Conservation (phyloP, 495 filamentous ascomycete species). For the Aspergillus kassunensis region DNA sequence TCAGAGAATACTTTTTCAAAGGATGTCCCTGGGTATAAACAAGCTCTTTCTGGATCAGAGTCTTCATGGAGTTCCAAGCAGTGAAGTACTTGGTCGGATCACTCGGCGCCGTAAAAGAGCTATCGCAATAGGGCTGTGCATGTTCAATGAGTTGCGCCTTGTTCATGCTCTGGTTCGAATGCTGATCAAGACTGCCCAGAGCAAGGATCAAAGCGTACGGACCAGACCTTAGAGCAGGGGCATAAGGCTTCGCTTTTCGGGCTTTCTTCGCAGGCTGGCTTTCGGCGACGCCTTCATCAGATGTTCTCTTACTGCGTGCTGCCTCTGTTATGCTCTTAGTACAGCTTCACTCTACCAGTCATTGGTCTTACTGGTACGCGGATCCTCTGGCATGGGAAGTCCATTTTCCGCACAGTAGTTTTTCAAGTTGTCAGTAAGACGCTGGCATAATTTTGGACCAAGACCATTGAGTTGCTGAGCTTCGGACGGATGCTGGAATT, state of each 20-base stretch:
- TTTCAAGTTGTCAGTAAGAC: constrained; percentile 65
- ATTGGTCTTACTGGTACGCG: constrained; percentile 32
- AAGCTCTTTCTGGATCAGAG: constrained; percentile 67
- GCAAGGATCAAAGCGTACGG: constrained; percentile 71
- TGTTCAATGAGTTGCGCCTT: constrained; percentile 65
- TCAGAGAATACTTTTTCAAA: constrained; percentile 62
- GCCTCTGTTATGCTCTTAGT: constrained; percentile 12
- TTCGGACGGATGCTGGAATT: constrained; percentile 71
- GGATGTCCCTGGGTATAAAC: constrained; percentile 70
- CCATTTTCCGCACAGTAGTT: constrained; percentile 65
- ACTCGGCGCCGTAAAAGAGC: constrained; percentile 65
- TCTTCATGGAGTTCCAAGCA: constrained; percentile 85
- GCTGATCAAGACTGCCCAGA: constrained; percentile 56
- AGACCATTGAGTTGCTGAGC: constrained; percentile 69
- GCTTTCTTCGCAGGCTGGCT: constrained; percentile 57
- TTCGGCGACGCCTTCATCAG: constrained; percentile 34
- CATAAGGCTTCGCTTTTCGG: constrained; percentile 64
- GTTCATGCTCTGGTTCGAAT: constrained; percentile 53
- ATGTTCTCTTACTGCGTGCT: constrained; percentile 38
- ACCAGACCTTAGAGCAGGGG: constrained; percentile 67
- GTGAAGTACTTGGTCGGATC: constrained; percentile 71
- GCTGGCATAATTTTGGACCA: constrained; percentile 64
- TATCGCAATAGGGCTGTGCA: constrained; percentile 70
- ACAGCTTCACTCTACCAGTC: not conserved
- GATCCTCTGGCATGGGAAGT: constrained; percentile 62